A percentile compares a stretch with the other conserved stretches of the same genome.
These are phyloP conservation scores for Hypoxylon lenormandii DNA, from an alignment of 495 filamentous ascomycete species.

Conservation along the genomic window DNA sequence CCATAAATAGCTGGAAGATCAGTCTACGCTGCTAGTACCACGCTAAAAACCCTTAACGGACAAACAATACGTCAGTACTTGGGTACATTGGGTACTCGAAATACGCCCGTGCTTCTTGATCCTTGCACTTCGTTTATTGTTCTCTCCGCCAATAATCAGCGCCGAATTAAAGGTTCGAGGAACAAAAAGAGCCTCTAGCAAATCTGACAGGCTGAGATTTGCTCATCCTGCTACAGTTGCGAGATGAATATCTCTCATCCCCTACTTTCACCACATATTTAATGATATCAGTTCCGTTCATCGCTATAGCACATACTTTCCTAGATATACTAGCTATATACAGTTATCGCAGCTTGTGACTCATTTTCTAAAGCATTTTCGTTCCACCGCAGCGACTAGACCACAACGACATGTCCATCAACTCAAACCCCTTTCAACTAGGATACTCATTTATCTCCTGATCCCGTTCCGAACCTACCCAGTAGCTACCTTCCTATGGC, in stretches of 20 bases:
- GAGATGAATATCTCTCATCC: slow-evolving; percentile 5
- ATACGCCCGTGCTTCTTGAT: not conserved
- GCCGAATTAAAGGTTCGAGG: slow-evolving; percentile 6
- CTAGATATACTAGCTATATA: too few species aligned
- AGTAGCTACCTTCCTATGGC: slow-evolving; percentile 13
- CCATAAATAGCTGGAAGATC: too few species aligned
- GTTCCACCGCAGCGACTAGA: not conserved
- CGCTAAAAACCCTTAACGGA: slow-evolving; percentile 1
- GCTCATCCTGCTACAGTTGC: not conserved
- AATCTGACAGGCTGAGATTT: slow-evolving; percentile 23
- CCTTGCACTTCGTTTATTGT: not conserved
- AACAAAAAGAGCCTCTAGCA: not conserved
- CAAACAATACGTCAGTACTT: not conserved
- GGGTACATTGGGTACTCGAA: too few species aligned
- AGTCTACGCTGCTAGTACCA: not conserved
- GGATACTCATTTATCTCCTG: slow-evolving; percentile 1
- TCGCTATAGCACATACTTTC: not conserved
- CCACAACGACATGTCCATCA: slow-evolving; percentile 1
- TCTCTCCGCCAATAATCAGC: not conserved
- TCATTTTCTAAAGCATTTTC: slow-evolving; percentile 15
- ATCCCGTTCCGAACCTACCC: slow-evolving; percentile 7
- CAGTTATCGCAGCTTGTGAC: slow-evolving; percentile 16
- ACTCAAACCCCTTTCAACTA: not conserved
- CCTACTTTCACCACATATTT: not conserved
- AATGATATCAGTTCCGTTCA: not conserved